Base-by-base conservation (phyloP, 331 rosid genomes). In the Quercus phellos region DNA sequence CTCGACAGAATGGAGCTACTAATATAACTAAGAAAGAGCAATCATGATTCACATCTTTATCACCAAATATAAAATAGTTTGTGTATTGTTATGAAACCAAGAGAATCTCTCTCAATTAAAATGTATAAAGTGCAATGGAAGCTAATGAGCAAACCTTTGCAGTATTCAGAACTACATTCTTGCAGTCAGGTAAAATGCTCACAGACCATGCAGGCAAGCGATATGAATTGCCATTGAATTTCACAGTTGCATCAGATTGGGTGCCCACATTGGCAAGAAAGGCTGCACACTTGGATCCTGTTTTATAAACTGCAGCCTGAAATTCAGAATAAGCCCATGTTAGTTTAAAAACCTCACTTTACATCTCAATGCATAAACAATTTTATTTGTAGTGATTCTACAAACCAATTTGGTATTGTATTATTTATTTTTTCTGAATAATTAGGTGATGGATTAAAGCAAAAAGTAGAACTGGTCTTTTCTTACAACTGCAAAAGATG, bases 171-270 rank as follows among this genome's bases (percentile, higher is more conserved):
- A 73, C 99, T 43, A 90, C 99, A 74, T 80, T 95, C 86, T 93
- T 93, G 91, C 98, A 95, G 79, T 95, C 98, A 0, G 99, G 99
- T 82, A 95, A 84, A 76, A 91, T 93, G 94, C 99, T 95, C 54
- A 95, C 96, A 71, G 98, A 95, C 98, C 98, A 95, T 17, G 96
- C 94, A 9, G 98, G 99, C 85, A 95, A 87, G 54, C 74, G 72
- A 88, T 93, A 91, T 63, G 93, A 87, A 72, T 91, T 89, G 22
- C 97, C 97, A 24, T 82, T 91, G 73, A 93, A 95, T 11, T 83
- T 82, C 76, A 87, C 96, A 1, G 88, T 90, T 84, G 91, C 92
- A 58, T 89, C 98, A 13, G 96, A 85, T 34, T 79, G 53, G 50
- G 89, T 78, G 78, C 73, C 93, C 30, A 79, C 74, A 66, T 93